phyloP scores from a whole-genome alignment of 257 asterid species.

The Solanum bulbocastanum region DNA sequence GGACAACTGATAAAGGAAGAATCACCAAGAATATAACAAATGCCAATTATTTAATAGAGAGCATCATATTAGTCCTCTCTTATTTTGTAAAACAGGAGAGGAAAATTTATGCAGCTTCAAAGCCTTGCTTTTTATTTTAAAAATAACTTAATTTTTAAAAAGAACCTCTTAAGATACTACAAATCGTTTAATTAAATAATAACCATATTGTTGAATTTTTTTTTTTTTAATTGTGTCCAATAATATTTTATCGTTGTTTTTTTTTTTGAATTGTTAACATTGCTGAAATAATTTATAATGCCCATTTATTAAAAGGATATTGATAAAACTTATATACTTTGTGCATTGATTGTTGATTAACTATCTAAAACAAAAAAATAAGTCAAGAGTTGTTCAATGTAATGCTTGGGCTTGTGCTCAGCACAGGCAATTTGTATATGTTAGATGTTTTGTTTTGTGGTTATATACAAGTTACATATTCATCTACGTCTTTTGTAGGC shows the following conservation, averaged over 20 bases:
- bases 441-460: not conserved
- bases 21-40: not conserved
- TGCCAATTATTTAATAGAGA: not conserved
- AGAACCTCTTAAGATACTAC: not conserved
- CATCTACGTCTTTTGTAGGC: conserved; percentile 39
- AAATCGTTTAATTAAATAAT: not conserved
- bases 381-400: not conserved
- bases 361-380: not conserved
- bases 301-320: not conserved
- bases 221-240: not conserved
- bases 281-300: not conserved
- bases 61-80: not conserved
- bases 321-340: not conserved
- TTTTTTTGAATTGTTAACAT: not conserved
- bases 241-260: not conserved
- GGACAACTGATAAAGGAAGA: not conserved
- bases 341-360: not conserved
- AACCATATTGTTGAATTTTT: not conserved
- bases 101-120: not conserved
- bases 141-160: not conserved
- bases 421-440: not conserved
- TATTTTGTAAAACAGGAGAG: not conserved
- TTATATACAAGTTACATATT: not conserved
- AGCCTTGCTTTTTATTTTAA: not conserved
- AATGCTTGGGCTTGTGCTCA: not conserved